phyloP scores from a whole-genome alignment of 495 filamentous ascomycete species.

The Neurospora hispaniola region DNA sequence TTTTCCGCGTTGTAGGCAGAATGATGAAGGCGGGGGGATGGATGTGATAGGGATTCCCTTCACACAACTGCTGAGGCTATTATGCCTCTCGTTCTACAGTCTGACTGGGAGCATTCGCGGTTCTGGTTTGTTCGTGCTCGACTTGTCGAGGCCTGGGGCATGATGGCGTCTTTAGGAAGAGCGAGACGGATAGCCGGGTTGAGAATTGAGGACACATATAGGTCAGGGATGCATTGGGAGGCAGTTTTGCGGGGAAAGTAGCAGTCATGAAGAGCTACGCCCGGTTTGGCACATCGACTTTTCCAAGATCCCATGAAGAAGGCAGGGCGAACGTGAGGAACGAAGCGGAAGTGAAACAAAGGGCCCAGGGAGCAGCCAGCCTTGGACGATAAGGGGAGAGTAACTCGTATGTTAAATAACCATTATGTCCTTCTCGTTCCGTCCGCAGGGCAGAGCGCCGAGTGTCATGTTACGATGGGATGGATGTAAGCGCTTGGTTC shows the following conservation, averaged over 20 bases:
- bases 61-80: background rate
- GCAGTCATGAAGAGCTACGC: background rate
- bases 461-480: background rate
- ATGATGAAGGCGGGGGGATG: background rate
- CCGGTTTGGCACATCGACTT: background rate
- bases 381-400: background rate
- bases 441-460: background rate
- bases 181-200: background rate
- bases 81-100: background rate
- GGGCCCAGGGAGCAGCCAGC: background rate
- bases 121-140: background rate
- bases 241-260: background rate
- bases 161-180: background rate
- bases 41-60: background rate
- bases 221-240: background rate
- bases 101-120: background rate
- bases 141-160: background rate
- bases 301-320: background rate
- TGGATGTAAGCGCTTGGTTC: background rate
- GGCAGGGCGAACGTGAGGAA: background rate
- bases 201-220: background rate
- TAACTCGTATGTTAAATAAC: background rate
- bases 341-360: background rate
- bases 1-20: slow-evolving; percentile 79
- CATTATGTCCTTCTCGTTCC: background rate